Evolutionary conservation across 2,329 filamentous ascomycete genomes (phyloP), one percentile per base, ranked within the genome.

Genomic region (Fusarium sublunatum): DNA sequence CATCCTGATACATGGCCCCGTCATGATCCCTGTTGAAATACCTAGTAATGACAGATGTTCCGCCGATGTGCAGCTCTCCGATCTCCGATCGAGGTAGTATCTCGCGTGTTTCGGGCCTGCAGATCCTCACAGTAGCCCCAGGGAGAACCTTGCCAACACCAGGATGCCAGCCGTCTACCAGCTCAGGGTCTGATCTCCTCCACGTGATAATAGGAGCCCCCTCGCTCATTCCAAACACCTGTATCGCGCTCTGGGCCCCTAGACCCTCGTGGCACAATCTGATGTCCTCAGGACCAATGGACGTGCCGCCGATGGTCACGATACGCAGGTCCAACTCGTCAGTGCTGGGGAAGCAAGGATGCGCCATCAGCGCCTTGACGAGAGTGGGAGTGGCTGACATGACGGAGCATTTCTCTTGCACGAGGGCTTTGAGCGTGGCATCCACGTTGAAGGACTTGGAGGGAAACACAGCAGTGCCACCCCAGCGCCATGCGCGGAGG

Each of bases 221-320:
- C 58, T 82, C 79, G 22, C 77, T 81, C 79, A 82, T 80, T 1
- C 80, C 79, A 61, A 79, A 82, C 10, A 72, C 75, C 40, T 78
- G 75, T n/a, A 75, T 73, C 1, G 72, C 73, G 35, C 70, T 62
- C 28, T 63, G 55, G 4, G 74, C 72, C 0, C 76, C 76, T 1
- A 79, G 63, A 1, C 63, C 70, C 10, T 73, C 36, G 6, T 67
- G 66, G 31, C 76, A 78, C 1, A 75, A 68, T 2, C 56, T 53
- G 6, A 79, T 71, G 26, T 78, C 75, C 9, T 74, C 70, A 5
- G 59, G 53, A 1, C 58, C 44, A 40, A 78, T 75, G 13, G 64
- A 58, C 0, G 76, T 76, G 3, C 75, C 75, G 1, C 73, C 74
- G 9, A 78, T 72, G 6, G 74, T 73, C 6, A 78, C 72, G 19